phyloP scores from a whole-genome alignment of 1,139 yeast genomes.

The Pichia kudriavzevii region DNA sequence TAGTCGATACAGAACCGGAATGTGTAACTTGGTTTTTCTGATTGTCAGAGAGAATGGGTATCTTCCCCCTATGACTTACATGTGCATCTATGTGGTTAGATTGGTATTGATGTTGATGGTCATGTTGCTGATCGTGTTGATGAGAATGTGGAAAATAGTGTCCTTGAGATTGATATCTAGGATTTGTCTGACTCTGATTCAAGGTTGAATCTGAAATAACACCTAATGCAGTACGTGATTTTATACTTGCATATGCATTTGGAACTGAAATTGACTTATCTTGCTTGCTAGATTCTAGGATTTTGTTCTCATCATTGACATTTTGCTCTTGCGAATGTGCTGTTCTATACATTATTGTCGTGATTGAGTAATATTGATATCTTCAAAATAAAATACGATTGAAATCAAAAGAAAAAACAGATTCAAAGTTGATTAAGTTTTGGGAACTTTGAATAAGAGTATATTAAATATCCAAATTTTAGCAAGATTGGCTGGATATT shows the following conservation, averaged over 20 bases:
- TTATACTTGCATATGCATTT: too few relatives aligned
- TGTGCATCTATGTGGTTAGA: too few relatives aligned
- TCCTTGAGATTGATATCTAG: neutral
- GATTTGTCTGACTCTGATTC: slow-evolving; percentile 14
- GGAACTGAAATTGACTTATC: too few relatives aligned
- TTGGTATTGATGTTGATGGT: slow-evolving; percentile 5
- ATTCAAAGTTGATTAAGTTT: too few relatives aligned
- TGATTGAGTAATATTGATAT: too few relatives aligned
- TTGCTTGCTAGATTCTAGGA: slow-evolving; percentile 1
- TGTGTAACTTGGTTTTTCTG: neutral
- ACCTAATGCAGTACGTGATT: slow-evolving; percentile 23
- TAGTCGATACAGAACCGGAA: too few relatives aligned
- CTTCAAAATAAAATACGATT: too few relatives aligned
- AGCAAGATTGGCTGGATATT: too few relatives aligned
- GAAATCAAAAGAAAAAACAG: too few relatives aligned
- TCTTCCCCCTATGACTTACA: slow-evolving; percentile 14
- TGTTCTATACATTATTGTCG: slow-evolving; percentile 20
- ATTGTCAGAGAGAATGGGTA: slow-evolving; percentile 17
- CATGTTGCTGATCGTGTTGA: slow-evolving; percentile 3
- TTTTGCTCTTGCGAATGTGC: slow-evolving; percentile 11
- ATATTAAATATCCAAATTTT: too few relatives aligned
- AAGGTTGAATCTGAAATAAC: slow-evolving; percentile 24
- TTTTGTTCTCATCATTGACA: slow-evolving; percentile 19
- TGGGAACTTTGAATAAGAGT: too few relatives aligned
- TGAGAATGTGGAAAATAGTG: neutral